A percentile compares a stretch with the other conserved stretches of the same genome.
Conservation (phyloP, 495 filamentous ascomycete genomes). For the Monascus purpureus region DNA sequence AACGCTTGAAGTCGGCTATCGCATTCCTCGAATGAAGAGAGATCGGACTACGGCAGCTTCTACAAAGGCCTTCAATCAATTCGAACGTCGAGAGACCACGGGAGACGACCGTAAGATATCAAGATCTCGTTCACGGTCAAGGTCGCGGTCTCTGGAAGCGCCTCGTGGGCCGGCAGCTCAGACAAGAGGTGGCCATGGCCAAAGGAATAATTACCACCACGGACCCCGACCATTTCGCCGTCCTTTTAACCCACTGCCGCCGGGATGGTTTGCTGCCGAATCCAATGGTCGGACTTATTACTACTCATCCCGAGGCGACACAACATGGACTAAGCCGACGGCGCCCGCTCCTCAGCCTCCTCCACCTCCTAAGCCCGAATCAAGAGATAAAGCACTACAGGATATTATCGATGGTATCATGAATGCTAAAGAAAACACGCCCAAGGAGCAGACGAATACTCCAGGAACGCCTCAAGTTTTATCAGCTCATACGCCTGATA, state of each 20-base stretch:
- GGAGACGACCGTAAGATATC: conserved; percentile 46
- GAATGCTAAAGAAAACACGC: conserved; percentile 50
- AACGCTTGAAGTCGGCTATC: conserved; percentile 80
- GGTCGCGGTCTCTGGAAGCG: conserved; percentile 36
- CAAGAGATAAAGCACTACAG: conserved; percentile 56
- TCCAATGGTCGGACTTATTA: conserved; percentile 61
- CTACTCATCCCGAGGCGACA: conserved; percentile 58
- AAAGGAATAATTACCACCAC: conserved; percentile 43
- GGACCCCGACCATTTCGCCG: conserved; percentile 43
- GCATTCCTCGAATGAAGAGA: conserved; percentile 75
- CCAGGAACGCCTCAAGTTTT: conserved; percentile 35
- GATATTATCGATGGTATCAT: conserved; percentile 79
- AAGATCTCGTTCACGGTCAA: conserved; percentile 37
- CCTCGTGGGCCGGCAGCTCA: conserved; percentile 37
- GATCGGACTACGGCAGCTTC: conserved; percentile 36
- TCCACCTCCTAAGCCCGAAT: conserved; percentile 47
- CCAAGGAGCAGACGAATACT: conserved; percentile 42
- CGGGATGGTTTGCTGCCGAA: conserved; percentile 69
- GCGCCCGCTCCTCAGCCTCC: conserved; percentile 47
- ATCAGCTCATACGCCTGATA: conserved; percentile 42
- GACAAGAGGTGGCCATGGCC: conserved; percentile 45
- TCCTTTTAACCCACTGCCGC: conserved; percentile 47
- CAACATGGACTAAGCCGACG: conserved; percentile 69
- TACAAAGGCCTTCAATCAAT: conserved; percentile 37
- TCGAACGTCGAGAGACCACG: conserved; percentile 53